Conservation (phyloP, 306 rosid genomes). For the Prosopis cineraria region DNA sequence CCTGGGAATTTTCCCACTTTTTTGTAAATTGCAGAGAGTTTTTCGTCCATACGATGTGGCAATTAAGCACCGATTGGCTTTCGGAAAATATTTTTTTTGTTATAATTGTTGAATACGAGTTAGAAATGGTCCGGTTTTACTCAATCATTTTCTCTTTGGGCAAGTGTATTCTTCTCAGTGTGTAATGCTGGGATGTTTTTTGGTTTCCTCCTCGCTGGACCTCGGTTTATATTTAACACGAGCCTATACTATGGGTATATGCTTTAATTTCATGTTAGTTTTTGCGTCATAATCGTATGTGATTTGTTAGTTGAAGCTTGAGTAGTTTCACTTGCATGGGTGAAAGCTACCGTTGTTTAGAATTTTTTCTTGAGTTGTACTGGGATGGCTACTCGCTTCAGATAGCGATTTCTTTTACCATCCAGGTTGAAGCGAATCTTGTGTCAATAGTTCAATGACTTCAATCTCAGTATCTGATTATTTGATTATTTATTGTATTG, state of each 20-base stretch:
- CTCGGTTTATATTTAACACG: neutral
- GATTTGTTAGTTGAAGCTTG: conserved; percentile 15
- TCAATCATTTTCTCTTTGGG: neutral
- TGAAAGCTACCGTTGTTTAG: neutral
- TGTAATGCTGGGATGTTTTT: neutral
- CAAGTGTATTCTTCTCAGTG: neutral
- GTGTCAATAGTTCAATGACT: neutral
- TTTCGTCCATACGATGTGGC: neutral
- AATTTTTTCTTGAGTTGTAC: neutral
- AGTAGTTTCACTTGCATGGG: neutral
- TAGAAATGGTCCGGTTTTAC: neutral
- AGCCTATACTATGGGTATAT: neutral
- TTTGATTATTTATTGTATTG: neutral
- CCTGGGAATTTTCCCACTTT: neutral
- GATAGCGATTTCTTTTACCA: neutral
- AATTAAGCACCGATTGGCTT: neutral
- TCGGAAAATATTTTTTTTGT: neutral
- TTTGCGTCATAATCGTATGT: neutral
- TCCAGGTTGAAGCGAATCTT: conserved; percentile 17
- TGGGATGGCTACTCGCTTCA: neutral
- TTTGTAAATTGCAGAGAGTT: neutral
- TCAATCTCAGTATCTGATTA: neutral
- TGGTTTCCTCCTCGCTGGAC: neutral
- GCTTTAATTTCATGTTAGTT: neutral
- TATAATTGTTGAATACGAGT: neutral